Conservation (phyloP, 805 yeast genomes). For the Lipomyces yamanashiensis region DNA sequence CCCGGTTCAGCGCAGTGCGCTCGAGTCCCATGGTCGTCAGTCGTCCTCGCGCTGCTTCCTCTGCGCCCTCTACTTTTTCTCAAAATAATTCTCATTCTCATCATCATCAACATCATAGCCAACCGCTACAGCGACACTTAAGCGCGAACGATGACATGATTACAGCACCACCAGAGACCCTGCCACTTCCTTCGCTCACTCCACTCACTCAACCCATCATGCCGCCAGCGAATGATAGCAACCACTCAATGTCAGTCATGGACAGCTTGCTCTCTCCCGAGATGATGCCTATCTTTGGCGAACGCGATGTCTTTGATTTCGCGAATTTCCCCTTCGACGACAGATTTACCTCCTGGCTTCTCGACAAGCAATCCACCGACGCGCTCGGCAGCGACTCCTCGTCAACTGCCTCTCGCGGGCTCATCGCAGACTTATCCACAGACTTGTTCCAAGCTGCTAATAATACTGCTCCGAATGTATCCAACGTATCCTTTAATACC, state of each 20-base stretch:
- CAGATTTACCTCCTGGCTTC: slow-evolving; percentile 29
- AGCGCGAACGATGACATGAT: neutral
- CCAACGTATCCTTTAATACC: neutral
- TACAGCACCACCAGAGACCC: neutral
- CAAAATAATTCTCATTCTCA: too few relatives aligned
- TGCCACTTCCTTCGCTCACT: neutral
- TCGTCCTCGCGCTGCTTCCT: neutral
- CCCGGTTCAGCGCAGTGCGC: slow-evolving; percentile 13
- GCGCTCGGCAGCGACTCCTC: slow-evolving; percentile 16
- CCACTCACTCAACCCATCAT: neutral
- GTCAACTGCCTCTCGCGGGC: neutral
- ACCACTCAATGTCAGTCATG: neutral
- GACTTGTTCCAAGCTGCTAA: neutral
- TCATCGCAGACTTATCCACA: neutral
- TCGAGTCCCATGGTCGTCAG: neutral
- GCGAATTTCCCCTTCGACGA: slow-evolving; percentile 32
- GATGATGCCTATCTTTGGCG: slow-evolving; percentile 31
- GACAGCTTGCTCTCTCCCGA: slow-evolving; percentile 11
- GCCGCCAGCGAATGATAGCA: neutral
- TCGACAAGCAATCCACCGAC: slow-evolving; percentile 26
- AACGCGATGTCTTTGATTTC: slow-evolving; percentile 28
- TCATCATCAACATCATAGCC: too few relatives aligned
- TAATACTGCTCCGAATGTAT: neutral
- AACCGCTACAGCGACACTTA: too few relatives aligned
- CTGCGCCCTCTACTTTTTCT: neutral